Base-by-base conservation (phyloP, 192 early-diverging fungal species). In the Podila epicladia region DNA sequence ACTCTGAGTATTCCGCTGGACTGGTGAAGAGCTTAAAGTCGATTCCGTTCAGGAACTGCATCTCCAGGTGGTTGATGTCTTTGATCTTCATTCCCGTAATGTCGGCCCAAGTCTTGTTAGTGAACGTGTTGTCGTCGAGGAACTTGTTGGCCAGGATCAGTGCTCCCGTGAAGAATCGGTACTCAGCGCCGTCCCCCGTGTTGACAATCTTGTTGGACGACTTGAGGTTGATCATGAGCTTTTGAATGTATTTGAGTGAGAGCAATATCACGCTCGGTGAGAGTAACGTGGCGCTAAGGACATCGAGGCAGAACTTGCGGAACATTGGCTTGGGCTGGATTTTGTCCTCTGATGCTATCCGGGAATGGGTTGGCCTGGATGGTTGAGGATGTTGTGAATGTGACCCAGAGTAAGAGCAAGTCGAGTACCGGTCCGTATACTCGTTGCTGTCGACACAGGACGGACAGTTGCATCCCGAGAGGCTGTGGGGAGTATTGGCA, bases 41-140 rank as follows among this genome's bases (percentile, higher is more conserved):
- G 58, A 96, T 87, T 22, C 91, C 91, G 49, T 84, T 80, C 74
- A 96, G 72, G 78, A 96, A 94, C 75, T 95, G 94, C 61, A 94
- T 86, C 86, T 94, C 94, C 84, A 95, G 92, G 32, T 94, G 90
- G 64, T 92, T 92, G 29, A 97, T 82, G 74, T 97, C 94, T 58
- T 87, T 78, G 50, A 94, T 88, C 15, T 94, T 93, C 82, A 97
- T 93, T 32, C 90, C 87, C n/a, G 92, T 93, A 17, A 97, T 91
- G 74, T 94, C 91, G 17, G 92, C 89, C 95, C 95, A 97, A 2
- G 95, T 95, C 82, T 91, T 88, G 78, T 94, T 95, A 24, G 95
- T 93, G 71, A 93, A 97, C 20, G 94, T 96, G 84, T 96, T 95
- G 82, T 97, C 95, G 57, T 94, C 90, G n/a, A 93, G 84, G 55